A percentile compares a stretch with the other conserved stretches of the same genome.
Evolutionary conservation across 306 rosid genomes (phyloP).

Genomic region (Amphicarpaea edgeworthii): DNA sequence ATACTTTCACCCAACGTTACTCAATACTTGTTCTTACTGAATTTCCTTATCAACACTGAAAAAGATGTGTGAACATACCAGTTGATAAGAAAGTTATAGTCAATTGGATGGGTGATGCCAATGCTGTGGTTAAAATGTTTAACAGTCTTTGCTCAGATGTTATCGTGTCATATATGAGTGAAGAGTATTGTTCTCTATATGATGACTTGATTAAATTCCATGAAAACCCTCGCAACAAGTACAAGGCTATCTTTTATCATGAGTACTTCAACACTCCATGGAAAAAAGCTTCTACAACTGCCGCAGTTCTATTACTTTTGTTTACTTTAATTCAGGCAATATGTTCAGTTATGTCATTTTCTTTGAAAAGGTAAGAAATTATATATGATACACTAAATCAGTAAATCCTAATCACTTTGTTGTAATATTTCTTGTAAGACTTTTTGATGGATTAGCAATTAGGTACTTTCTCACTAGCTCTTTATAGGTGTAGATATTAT

Average conservation of each 20-base stretch:
- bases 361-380: neutral
- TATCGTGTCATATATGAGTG: neutral
- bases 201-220: slow-evolving; percentile 3
- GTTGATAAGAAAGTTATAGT: slow-evolving; percentile 18
- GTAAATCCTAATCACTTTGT: neutral
- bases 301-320: neutral
- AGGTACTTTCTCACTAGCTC: too few relatives aligned
- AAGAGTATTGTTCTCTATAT: neutral
- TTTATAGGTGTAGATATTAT: too few relatives aligned
- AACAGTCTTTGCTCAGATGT: slow-evolving; percentile 16
- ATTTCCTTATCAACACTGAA: slow-evolving; percentile 30
- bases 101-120: slow-evolving; percentile 28
- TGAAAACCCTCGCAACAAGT: neutral
- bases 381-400: neutral
- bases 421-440: neutral
- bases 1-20: neutral
- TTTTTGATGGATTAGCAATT: neutral
- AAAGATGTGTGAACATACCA: slow-evolving; percentile 21
- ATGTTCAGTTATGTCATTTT: neutral
- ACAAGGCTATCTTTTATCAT: neutral
- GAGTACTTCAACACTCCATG: slow-evolving; percentile 1
- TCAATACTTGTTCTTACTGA: neutral
- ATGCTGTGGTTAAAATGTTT: slow-evolving; percentile 19
- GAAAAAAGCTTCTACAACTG: neutral
- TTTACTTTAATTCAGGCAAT: neutral